A percentile compares a stretch with the other conserved stretches of the same genome.
These are phyloP conservation scores for Chlamydomonas sp. DNA, from an alignment of 139 green algal genomes.

Conservation along the genomic window DNA sequence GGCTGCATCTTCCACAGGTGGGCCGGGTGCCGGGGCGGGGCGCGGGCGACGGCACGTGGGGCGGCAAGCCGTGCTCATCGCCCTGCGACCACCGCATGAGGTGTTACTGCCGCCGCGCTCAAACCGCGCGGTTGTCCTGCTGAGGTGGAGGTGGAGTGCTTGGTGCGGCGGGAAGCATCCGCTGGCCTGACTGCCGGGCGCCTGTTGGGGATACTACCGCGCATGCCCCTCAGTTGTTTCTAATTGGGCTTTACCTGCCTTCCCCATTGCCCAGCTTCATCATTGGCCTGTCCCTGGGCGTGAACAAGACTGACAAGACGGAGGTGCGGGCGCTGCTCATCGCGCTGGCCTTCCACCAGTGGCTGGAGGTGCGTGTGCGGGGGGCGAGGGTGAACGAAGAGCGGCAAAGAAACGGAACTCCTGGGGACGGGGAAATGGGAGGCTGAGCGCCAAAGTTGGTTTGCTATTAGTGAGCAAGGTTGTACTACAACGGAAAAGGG, in stretches of 20 bases:
- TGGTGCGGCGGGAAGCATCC: no score
- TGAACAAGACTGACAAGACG: conserved; percentile 22
- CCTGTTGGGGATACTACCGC: no score
- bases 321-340: conserved; percentile 31
- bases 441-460: neutral
- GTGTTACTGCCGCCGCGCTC: no score
- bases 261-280: conserved; percentile 43
- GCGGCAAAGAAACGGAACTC: neutral
- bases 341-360: conserved; percentile 47
- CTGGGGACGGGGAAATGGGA: neutral
- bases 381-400: neutral
- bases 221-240: no score
- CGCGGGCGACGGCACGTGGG: no score
- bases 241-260: neutral
- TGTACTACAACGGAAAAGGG: neutral
- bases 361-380: conserved; percentile 18
- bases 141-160: no score
- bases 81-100: neutral
- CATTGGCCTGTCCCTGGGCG: conserved; percentile 45
- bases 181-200: no score
- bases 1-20: conserved; percentile 42
- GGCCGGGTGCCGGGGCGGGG: neutral
- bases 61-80: neutral
- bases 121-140: no score
- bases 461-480: neutral